Percentiles rank a stretch among this genome's conserved stretches.
phyloP scores from a whole-genome alignment of 805 yeast species.

The Sungouiella thailandica region DNA sequence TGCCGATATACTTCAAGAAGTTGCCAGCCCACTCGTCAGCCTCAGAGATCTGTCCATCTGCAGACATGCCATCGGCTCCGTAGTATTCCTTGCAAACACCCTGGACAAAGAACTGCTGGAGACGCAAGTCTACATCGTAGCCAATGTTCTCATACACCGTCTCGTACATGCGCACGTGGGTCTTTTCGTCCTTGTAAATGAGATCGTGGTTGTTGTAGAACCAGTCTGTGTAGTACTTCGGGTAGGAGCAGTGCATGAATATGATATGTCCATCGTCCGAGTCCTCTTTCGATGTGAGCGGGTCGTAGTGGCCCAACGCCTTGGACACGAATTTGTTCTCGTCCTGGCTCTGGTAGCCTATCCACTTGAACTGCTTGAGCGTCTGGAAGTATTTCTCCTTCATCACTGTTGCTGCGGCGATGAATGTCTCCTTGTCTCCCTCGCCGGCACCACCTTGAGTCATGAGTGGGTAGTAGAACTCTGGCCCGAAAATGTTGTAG shows the following conservation, averaged over 20 bases:
- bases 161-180: slow-evolving; percentile 39
- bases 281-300: slow-evolving; percentile 16
- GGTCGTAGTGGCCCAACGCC: slow-evolving; percentile 39
- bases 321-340: slow-evolving; percentile 18
- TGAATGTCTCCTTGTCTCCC: slow-evolving; percentile 77
- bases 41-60: slow-evolving; percentile 18
- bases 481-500: slow-evolving; percentile 63
- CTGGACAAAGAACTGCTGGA: slow-evolving; percentile 34
- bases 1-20: slow-evolving; percentile 23
- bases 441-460: slow-evolving; percentile 75
- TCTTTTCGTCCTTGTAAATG: slow-evolving; percentile 23
- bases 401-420: slow-evolving; percentile 59
- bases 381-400: slow-evolving; percentile 48
- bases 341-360: slow-evolving; percentile 30
- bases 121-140: slow-evolving; percentile 39
- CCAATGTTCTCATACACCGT: slow-evolving; percentile 32
- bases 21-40: slow-evolving; percentile 29
- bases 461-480: slow-evolving; percentile 59
- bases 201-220: slow-evolving; percentile 23
- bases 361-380: slow-evolving; percentile 41
- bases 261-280: slow-evolving; percentile 17
- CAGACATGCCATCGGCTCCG: slow-evolving; percentile 15
- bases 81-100: slow-evolving; percentile 35
- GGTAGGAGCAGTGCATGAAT: slow-evolving; percentile 60
- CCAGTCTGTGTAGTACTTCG: slow-evolving; percentile 37